Percentiles rank a stretch among this genome's conserved stretches.
Conservation (phyloP, 768 basidiomycete genomes). For the Auricularia sp. region DNA sequence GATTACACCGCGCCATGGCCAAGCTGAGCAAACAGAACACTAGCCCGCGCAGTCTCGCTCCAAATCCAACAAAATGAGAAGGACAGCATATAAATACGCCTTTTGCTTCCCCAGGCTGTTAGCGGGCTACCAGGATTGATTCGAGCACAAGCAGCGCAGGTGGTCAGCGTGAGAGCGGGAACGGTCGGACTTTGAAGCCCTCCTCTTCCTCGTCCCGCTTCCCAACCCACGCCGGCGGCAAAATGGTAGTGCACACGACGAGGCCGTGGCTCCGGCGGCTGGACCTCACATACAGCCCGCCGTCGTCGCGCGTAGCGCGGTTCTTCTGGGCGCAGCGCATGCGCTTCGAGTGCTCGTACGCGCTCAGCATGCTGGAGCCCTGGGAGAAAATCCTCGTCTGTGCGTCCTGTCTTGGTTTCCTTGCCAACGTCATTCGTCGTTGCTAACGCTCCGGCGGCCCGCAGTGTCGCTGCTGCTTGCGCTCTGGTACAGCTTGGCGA, state of each 20-base stretch:
- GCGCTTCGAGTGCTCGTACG: conserved; percentile 51
- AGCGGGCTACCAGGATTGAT: too few relatives aligned
- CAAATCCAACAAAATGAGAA: too few relatives aligned
- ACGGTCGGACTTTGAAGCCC: not conserved
- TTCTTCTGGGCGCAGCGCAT: conserved; percentile 44
- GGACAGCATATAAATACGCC: too few relatives aligned
- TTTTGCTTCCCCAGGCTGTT: too few relatives aligned
- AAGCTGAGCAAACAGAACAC: too few relatives aligned
- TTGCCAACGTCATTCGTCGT: not conserved
- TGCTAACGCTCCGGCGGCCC: not conserved
- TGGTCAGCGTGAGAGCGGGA: too few relatives aligned
- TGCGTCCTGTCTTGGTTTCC: conserved; percentile 23
- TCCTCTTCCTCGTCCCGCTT: not conserved
- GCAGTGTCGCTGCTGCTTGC: not conserved
- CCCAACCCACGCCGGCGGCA: not conserved
- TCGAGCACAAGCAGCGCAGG: too few relatives aligned
- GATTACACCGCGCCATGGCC: too few relatives aligned
- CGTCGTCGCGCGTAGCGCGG: conserved; percentile 13
- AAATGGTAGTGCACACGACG: not conserved
- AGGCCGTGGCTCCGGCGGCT: not conserved
- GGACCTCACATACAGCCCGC: conserved; percentile 6
- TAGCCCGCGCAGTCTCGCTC: too few relatives aligned
- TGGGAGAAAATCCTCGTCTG: conserved; percentile 59
- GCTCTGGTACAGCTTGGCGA: conserved; percentile 35
- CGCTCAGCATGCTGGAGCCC: conserved; percentile 48